Conservation (phyloP, 1,284 basidiomycete genomes). For the Apiotrichum mycotoxinovorans region DNA sequence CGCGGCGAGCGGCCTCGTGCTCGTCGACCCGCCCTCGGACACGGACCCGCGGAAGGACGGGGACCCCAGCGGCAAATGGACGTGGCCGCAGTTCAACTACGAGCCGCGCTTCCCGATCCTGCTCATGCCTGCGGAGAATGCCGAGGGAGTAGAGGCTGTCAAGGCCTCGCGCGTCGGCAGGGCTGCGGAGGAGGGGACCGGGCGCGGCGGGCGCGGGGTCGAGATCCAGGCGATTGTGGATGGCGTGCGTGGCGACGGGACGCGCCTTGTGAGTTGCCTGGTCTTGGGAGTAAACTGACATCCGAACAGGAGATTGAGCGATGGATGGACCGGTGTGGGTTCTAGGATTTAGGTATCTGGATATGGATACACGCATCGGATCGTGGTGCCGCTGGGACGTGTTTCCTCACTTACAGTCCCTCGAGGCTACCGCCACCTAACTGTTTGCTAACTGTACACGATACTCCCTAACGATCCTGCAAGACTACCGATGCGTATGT, state of each 20-base stretch:
- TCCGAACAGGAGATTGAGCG: conserved; percentile 39
- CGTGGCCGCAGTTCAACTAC: conserved; percentile 58
- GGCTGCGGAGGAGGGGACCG: conserved; percentile 26
- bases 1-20: conserved; percentile 60
- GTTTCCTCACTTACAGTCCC: too few relatives aligned
- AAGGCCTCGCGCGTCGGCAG: conserved; percentile 20
- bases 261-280: conserved; percentile 30
- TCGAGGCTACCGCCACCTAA: too few relatives aligned
- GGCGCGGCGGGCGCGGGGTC: conserved; percentile 45
- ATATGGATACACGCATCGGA: too few relatives aligned
- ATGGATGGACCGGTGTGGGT: conserved; percentile 50
- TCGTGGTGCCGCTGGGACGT: too few relatives aligned
- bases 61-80: conserved; percentile 10
- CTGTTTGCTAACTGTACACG: too few relatives aligned
- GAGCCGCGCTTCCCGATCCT: conserved; percentile 64
- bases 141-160: background rate
- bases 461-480: too few relatives aligned
- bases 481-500: too few relatives aligned
- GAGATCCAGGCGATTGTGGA: conserved; percentile 28
- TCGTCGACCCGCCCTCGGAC: conserved; percentile 58
- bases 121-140: conserved; percentile 45
- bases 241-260: conserved; percentile 33
- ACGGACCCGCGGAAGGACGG: conserved; percentile 29
- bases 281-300: conserved; percentile 10
- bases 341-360: conserved; percentile 12